Evolutionary conservation across 169 alveolate species (phyloP), one percentile per base, ranked within the genome.

Genomic region (Plasmodium gaboni): DNA sequence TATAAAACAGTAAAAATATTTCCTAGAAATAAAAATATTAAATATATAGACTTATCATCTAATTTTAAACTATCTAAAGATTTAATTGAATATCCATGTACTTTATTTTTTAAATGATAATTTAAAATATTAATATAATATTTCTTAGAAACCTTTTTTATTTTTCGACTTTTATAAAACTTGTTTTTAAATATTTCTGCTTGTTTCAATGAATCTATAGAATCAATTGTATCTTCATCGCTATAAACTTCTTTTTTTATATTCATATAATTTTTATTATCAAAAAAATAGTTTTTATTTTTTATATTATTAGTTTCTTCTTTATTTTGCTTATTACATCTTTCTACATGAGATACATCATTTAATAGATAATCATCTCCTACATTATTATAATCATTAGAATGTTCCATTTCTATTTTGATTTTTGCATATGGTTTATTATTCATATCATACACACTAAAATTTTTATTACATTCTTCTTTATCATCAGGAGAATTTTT

Each of bases 1-100:
- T 57, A 68, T 9, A 83, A 51, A 38, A 83, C 68, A 57, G 68
- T 46, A 32, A 83, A 83, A 12, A 60, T 13, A 19, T 83, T 83
- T 17, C 91, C 91, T 53, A 83, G 69, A 83, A 83, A 83, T 83
- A 83, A 55, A 57, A 68, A 83, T 46, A 83, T 51, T 50, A 68
- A 68, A 46, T 83, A 67, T 68, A 83, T 68, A 9, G 83, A 61
- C 59, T 83, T 83, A 17, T 83, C 91, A 5, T 68, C 65, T 19
- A 67, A 46, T 61, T 83, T 83, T 60, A 28, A 42, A 24, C 61
- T 53, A 9, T 83, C 91, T 17, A 26, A 42, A 19, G 61, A 68
- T 63, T 68, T 68, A 1, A 83, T 57, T 9, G 48, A 44, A 83
- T 83, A 83, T 9, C 24, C 76, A 68, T 83, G 55, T 7, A 60